Conservation (phyloP, 208 protist genomes). For the Trypanosoma platydactyli region DNA sequence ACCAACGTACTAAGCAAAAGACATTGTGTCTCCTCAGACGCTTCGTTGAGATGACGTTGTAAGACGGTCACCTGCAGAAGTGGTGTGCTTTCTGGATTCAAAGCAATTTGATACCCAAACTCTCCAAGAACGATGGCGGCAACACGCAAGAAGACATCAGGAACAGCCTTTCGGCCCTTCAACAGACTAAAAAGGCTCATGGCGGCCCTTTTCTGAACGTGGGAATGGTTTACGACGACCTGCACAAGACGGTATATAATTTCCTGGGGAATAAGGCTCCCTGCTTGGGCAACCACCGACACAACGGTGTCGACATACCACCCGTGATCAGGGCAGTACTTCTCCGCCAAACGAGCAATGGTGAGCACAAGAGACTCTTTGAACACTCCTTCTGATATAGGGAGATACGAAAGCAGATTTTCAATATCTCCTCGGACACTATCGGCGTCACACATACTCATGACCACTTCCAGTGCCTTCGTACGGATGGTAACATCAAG, state of each 20-base stretch:
- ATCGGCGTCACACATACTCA: slow-evolving; percentile 95
- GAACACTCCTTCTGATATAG: slow-evolving; percentile 90
- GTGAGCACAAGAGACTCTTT: slow-evolving; percentile 95
- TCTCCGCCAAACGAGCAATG: slow-evolving; percentile 96
- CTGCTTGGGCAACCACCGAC: slow-evolving; percentile 94
- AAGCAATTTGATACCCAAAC: slow-evolving; percentile 96
- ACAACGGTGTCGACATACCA: slow-evolving; percentile 98
- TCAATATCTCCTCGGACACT: slow-evolving; percentile 93
- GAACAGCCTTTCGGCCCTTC: slow-evolving; percentile 36
- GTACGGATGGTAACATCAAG: slow-evolving; percentile 97
- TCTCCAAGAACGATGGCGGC: slow-evolving; percentile 96
- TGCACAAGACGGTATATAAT: slow-evolving; percentile 93
- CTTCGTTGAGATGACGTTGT: slow-evolving; percentile 67
- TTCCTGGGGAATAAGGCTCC: slow-evolving; percentile 94
- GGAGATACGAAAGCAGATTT: slow-evolving; percentile 93
- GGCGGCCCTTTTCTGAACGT: slow-evolving; percentile 96
- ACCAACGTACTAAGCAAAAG: slow-evolving; percentile 94
- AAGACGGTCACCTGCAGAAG: slow-evolving; percentile 87
- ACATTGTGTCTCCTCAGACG: slow-evolving; percentile 68
- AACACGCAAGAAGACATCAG: slow-evolving; percentile 59
- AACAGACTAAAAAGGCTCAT: slow-evolving; percentile 63
- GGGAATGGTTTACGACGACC: slow-evolving; percentile 95
- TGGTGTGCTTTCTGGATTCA: slow-evolving; percentile 83
- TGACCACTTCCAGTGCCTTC: slow-evolving; percentile 97
- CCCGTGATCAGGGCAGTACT: slow-evolving; percentile 90